Conservation (phyloP, 2,329 filamentous ascomycete species). For the Pseudonectria foliicola region DNA sequence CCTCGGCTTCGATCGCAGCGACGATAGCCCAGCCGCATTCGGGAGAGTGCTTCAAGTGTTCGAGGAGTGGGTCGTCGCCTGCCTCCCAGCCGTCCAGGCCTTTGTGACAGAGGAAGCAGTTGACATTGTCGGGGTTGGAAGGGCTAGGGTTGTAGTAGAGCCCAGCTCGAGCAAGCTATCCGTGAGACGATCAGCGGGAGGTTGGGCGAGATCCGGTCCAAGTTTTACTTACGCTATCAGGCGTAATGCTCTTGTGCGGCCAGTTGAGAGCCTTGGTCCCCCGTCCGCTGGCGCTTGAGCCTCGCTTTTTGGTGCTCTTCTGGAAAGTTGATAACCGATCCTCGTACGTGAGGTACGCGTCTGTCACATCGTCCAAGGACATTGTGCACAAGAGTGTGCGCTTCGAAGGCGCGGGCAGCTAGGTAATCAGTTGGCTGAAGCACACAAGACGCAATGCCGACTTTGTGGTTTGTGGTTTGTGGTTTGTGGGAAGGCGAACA, state of each 20-base stretch:
- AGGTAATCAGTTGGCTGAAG: conserved; percentile 2
- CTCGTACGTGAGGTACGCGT: conserved; percentile 56
- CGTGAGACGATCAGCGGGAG: neutral
- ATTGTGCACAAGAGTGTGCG: conserved; percentile 19
- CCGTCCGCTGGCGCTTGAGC: conserved; percentile 52
- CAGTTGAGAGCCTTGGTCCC: conserved; percentile 57
- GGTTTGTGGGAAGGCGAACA: conserved; percentile 6
- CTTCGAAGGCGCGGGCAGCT: conserved; percentile 10
- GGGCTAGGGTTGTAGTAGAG: conserved; percentile 80
- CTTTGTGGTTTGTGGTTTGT: conserved; percentile 5
- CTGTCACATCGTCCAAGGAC: conserved; percentile 31
- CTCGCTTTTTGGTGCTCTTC: conserved; percentile 58
- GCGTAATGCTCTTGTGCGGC: conserved; percentile 55
- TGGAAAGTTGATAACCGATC: conserved; percentile 78
- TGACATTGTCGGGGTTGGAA: conserved; percentile 75
- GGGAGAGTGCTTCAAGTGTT: conserved; percentile 78
- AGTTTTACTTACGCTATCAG: conserved; percentile 23
- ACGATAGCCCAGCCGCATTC: conserved; percentile 84
- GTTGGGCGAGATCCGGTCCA: too few relatives aligned
- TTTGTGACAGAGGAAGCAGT: conserved; percentile 81
- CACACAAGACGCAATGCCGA: conserved; percentile 15
- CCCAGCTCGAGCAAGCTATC: conserved; percentile 78
- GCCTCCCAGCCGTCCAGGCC: conserved; percentile 88
- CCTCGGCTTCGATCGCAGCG: conserved; percentile 52
- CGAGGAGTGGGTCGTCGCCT: conserved; percentile 71